Base-by-base conservation (phyloP, 2,329 filamentous ascomycete genomes). In the Rhinocladiella similis region DNA sequence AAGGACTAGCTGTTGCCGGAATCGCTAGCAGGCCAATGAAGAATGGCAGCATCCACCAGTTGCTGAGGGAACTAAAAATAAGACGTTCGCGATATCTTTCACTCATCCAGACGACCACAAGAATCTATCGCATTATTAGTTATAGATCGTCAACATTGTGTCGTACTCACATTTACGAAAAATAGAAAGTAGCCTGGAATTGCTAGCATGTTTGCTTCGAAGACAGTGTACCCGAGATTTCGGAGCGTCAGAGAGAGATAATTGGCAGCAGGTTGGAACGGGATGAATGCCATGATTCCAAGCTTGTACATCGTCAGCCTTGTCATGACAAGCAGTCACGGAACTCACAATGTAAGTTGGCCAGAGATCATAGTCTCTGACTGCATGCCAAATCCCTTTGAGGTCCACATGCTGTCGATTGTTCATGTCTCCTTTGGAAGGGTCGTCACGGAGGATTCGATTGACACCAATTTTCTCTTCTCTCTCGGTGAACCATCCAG, bases 381-480 rank as follows among this genome's bases (percentile, higher is more conserved):
- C 57, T 49, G 76, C 77, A 22, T 77, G 67, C 74, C 76, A 79
- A 14, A 83, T 67, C 63, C 80, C 76, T 13, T 57, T 65, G 1
- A 72, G 64, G 0, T 72, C 75, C 1, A 83, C 68, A 0, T 75
- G 76, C 61, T 72, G 65, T 13, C 71, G 65, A 36, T 72, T 72
- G 52, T 71, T 65, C 68, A 70, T 70, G 52, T 76, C 75, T 16
- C 80, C 79, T 63, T 83, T 83, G 12, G 43, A 53, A 9, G 60
- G 53, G 16, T 62, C 58, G 22, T 59, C 58, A 18, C 58, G 50
- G n/a, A 59, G 47, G 16, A 63, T 36, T 3, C 58, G 25, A 65
- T 87, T 89, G 29, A 86, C 79, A 77, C 89, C 83, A 60, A 89
- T 87, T 25, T 80, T 77, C 63, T 89, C 86, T 67, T 89, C 83